Conservation (phyloP, 1,139 yeast genomes). For the Entelexis paramagnoliae region DNA sequence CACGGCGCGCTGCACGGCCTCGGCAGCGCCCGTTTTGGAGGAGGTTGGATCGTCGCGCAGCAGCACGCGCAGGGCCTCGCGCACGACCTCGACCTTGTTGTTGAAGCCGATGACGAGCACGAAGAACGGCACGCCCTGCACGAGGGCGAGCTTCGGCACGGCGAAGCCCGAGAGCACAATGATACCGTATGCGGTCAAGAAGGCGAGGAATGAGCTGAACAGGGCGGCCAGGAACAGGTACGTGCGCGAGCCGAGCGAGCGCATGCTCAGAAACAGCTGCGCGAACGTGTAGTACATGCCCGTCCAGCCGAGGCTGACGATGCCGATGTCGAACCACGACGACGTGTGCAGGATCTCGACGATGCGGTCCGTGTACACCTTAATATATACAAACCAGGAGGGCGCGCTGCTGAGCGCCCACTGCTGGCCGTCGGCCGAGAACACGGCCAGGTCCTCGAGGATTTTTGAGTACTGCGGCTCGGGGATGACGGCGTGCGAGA, state of each 20-base stretch:
- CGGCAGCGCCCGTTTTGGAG: constrained; percentile 25
- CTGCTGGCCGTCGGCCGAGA: constrained; percentile 33
- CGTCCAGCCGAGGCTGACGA: constrained; percentile 70
- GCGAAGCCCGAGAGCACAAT: constrained; percentile 38
- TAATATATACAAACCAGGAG: constrained; percentile 54
- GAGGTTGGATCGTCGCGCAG: constrained; percentile 13
- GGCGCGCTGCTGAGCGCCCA: constrained; percentile 56
- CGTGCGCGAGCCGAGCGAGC: constrained; percentile 66
- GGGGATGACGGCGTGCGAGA: constrained; percentile 12
- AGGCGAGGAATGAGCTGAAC: constrained; percentile 74
- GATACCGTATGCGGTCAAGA: constrained; percentile 68
- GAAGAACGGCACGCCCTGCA: constrained; percentile 89
- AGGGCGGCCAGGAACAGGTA: constrained; percentile 84
- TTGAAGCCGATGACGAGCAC: constrained; percentile 91
- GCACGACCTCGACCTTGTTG: constrained; percentile 69
- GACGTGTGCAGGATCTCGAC: constrained; percentile 57
- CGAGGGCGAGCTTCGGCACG: constrained; percentile 63
- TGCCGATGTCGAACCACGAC: constrained; percentile 74
- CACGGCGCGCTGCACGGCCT: constrained; percentile 47
- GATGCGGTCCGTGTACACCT: constrained; percentile 39
- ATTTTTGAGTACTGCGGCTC: constrained; percentile 4
- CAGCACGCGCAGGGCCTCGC: constrained; percentile 36
- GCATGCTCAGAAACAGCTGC: constrained; percentile 73
- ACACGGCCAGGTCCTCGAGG: constrained; percentile 15
- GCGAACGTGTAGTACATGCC: constrained; percentile 85